Conservation (phyloP, 2,329 filamentous ascomycete species). For the Aspergillus fijiensis region DNA sequence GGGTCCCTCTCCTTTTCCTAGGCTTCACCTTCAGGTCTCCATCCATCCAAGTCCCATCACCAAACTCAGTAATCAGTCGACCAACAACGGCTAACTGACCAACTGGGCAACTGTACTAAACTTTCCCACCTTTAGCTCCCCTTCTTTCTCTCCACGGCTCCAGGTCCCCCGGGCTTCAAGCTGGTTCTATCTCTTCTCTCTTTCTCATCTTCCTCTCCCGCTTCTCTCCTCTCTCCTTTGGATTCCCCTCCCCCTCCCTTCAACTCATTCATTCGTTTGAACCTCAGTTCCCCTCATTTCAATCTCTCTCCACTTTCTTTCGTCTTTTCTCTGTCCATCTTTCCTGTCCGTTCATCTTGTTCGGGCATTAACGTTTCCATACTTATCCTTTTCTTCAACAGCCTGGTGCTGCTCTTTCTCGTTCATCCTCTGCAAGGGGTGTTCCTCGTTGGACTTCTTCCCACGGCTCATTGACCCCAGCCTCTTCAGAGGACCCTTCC, state of each 20-base stretch:
- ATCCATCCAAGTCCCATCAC: background rate
- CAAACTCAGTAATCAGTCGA: background rate
- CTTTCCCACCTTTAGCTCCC: too few species aligned
- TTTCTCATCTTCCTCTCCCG: slow-evolving; percentile 6
- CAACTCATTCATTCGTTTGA: slow-evolving; percentile 5
- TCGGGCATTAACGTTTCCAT: slow-evolving; percentile 24
- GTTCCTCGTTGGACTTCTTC: slow-evolving; percentile 3
- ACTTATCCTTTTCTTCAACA: slow-evolving; percentile 19
- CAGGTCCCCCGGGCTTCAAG: background rate
- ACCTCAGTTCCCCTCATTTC: slow-evolving; percentile 6
- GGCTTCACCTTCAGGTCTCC: background rate
- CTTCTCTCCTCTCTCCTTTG: slow-evolving; percentile 1
- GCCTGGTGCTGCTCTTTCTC: slow-evolving; percentile 30
- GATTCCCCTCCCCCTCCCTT: background rate
- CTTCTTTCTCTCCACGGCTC: background rate
- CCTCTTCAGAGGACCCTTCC: slow-evolving; percentile 15
- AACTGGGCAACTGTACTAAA: too few species aligned
- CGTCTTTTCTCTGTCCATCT: slow-evolving; percentile 10
- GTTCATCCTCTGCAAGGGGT: slow-evolving; percentile 18
- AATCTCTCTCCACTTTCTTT: slow-evolving; percentile 11
- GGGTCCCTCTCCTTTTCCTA: background rate
- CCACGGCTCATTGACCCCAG: slow-evolving; percentile 12
- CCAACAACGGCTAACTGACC: background rate
- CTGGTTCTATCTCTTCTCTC: slow-evolving; percentile 7
- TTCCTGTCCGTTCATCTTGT: slow-evolving; percentile 8